Percentiles rank a stretch among this genome's conserved stretches.
Conservation (phyloP, 225 moss, liverwort and hornwort genomes). For the Anthoceros angustus region DNA sequence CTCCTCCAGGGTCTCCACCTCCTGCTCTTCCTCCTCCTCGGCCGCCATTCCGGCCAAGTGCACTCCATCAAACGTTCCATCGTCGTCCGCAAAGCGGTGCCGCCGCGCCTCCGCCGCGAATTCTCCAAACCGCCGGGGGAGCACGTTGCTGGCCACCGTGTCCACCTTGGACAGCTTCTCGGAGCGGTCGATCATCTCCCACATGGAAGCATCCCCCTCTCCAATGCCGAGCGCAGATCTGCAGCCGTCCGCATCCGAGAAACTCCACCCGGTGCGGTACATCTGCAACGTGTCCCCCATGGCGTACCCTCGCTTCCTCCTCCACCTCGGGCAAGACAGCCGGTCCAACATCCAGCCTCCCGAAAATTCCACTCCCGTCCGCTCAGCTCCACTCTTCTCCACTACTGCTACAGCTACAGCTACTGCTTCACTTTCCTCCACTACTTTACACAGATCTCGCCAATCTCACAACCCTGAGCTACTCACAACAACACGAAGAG, state of each 20-base stretch:
- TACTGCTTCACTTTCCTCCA: too few species aligned
- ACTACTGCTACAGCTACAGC: too few species aligned
- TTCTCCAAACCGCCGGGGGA: not conserved
- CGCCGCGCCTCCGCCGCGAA: not conserved
- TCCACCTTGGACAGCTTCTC: constrained; percentile 4
- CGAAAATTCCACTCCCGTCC: not conserved
- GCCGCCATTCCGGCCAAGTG: not conserved
- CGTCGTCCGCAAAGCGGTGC: not conserved
- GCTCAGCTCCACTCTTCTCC: too few species aligned
- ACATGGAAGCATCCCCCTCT: constrained; percentile 1
- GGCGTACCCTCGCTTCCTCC: not conserved
- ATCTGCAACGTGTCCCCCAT: not conserved
- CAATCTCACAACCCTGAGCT: too few species aligned
- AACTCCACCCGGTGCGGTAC: not conserved
- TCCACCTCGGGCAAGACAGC: not conserved
- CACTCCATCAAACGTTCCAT: not conserved
- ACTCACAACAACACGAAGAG: too few species aligned
- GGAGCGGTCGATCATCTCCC: constrained; percentile 2
- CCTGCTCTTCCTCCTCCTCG: not conserved
- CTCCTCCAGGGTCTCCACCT: not conserved
- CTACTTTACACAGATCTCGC: too few species aligned
- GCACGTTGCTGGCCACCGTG: not conserved
- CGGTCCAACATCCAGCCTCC: not conserved
- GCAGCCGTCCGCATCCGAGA: not conserved
- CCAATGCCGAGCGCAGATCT: not conserved